These are phyloP conservation scores for Senna siamea DNA, from an alignment of 306 rosid genomes.

Conservation along the genomic window DNA sequence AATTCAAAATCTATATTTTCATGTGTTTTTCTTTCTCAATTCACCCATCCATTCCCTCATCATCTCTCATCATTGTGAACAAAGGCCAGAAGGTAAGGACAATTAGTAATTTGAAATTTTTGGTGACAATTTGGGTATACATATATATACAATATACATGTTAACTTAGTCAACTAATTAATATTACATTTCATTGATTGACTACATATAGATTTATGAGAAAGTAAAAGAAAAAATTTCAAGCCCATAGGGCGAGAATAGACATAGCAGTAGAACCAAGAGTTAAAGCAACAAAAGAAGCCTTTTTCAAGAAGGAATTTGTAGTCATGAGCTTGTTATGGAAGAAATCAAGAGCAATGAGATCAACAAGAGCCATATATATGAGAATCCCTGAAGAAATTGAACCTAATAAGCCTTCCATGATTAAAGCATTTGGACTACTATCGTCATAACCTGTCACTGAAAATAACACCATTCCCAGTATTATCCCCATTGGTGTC, in stretches of 20 bases:
- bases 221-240: constrained; percentile 13
- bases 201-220: background rate
- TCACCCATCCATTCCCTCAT: background rate
- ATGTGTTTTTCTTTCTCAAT: background rate
- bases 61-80: background rate
- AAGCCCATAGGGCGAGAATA: constrained; percentile 90
- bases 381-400: constrained; percentile 86
- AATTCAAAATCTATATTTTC: too few relatives aligned
- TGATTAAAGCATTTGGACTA: constrained; percentile 76
- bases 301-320: constrained; percentile 53
- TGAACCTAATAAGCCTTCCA: constrained; percentile 88
- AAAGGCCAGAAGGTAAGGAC: background rate
- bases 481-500: constrained; percentile 83
- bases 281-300: constrained; percentile 69
- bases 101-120: background rate
- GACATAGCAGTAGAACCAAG: constrained; percentile 90
- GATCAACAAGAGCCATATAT: constrained; percentile 96
- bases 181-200: background rate
- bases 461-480: constrained; percentile 81
- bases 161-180: background rate
- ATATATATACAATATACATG: background rate
- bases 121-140: constrained; percentile 5
- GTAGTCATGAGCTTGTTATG: constrained; percentile 88
- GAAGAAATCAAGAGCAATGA: constrained; percentile 86
- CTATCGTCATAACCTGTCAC: constrained; percentile 84